Conservation (phyloP, 2,329 filamentous ascomycete genomes). For the Dactylella cylindrospora region DNA sequence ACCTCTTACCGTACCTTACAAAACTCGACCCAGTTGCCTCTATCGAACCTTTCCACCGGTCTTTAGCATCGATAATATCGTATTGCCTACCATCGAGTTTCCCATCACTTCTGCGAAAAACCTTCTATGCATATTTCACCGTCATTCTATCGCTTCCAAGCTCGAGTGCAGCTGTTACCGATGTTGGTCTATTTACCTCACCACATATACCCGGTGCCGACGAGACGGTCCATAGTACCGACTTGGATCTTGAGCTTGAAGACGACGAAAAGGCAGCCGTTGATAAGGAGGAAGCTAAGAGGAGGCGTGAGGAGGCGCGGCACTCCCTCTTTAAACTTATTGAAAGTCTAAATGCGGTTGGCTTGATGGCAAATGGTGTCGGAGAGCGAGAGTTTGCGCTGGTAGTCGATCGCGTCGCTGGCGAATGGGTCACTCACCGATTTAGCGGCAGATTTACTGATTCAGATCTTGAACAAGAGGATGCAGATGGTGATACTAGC, state of each 20-base stretch:
- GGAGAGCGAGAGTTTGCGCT: conserved; percentile 39
- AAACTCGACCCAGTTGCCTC: conserved; percentile 34
- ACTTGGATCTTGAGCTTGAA: conserved; percentile 41
- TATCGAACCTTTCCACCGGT: conserved; percentile 41
- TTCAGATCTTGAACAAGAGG: conserved; percentile 28
- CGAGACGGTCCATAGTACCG: conserved; percentile 41
- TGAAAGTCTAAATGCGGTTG: conserved; percentile 34
- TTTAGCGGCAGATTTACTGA: conserved; percentile 41
- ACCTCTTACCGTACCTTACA: conserved; percentile 33
- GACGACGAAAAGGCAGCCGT: conserved; percentile 42
- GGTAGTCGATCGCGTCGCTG: conserved; percentile 32
- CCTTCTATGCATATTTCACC: conserved; percentile 40
- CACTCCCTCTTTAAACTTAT: conserved; percentile 31
- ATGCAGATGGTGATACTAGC: conserved; percentile 37
- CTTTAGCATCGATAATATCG: conserved; percentile 48
- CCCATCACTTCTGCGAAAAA: conserved; percentile 33
- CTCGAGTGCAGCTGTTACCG: conserved; percentile 16
- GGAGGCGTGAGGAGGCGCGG: conserved; percentile 30
- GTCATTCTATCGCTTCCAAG: conserved; percentile 40
- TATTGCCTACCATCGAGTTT: conserved; percentile 46
- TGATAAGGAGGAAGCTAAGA: conserved; percentile 36
- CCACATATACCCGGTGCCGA: conserved; percentile 38
- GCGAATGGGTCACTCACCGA: conserved; percentile 37
- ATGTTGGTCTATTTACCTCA: conserved; percentile 39
- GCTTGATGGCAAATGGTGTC: conserved; percentile 40